Conservation (phyloP, 257 asterid genomes). For the Striga asiatica region DNA sequence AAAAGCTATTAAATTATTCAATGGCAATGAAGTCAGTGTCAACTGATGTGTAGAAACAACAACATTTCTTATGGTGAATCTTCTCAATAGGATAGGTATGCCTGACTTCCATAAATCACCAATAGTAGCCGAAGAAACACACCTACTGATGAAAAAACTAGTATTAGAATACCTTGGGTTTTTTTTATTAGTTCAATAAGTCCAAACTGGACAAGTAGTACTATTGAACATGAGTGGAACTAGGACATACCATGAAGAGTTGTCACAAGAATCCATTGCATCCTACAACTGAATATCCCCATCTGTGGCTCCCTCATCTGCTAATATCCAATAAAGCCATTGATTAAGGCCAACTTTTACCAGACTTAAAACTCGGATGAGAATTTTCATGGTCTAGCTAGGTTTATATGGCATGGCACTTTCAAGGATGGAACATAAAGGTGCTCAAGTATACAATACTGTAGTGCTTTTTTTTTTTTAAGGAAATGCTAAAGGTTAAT, state of each 20-base stretch:
- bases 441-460: neutral
- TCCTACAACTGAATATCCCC: conserved; percentile 39
- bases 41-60: conserved; percentile 7
- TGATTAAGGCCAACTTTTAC: conserved; percentile 24
- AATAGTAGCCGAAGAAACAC: conserved; percentile 22
- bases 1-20: conserved; percentile 16
- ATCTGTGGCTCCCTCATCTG: conserved; percentile 71
- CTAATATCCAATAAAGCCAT: conserved; percentile 46
- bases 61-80: conserved; percentile 11
- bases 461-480: neutral
- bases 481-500: neutral
- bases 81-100: conserved; percentile 20
- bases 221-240: conserved; percentile 14
- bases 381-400: conserved; percentile 13
- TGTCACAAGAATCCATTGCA: conserved; percentile 33
- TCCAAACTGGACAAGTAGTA: conserved; percentile 19
- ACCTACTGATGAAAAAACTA: conserved; percentile 32
- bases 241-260: conserved; percentile 32
- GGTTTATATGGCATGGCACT: neutral
- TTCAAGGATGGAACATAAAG: conserved; percentile 9
- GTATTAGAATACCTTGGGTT: conserved; percentile 21
- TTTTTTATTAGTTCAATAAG: conserved; percentile 12
- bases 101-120: conserved; percentile 32
- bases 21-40: conserved; percentile 4
- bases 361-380: conserved; percentile 18